A percentile compares a stretch with the other conserved stretches of the same genome.
Evolutionary conservation across 257 asterid genomes (phyloP).

Genomic region (Coffea eugenioides): DNA sequence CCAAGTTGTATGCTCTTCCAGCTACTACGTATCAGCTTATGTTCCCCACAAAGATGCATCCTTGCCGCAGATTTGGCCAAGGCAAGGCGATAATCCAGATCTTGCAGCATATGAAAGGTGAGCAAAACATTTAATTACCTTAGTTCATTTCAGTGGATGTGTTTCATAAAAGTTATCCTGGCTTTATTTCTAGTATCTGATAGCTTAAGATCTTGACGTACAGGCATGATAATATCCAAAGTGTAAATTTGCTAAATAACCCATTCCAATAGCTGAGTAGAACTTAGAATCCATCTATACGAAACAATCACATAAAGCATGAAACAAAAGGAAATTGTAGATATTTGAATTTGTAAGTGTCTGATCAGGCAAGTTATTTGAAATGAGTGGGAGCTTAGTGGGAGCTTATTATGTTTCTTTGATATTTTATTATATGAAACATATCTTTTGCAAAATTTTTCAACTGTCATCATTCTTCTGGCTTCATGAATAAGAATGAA

Average conservation of each 20-base stretch:
- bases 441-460: conserved; percentile 6
- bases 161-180: background rate
- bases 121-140: conserved; percentile 14
- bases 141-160: conserved; percentile 17
- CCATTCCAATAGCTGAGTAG: background rate
- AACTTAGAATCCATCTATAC: background rate
- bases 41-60: conserved; percentile 90
- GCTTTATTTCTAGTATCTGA: background rate
- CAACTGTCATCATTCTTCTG: background rate
- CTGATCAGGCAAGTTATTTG: background rate
- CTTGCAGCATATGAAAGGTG: conserved; percentile 53
- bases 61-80: conserved; percentile 92
- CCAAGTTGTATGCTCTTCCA: conserved; percentile 81
- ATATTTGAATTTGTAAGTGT: background rate
- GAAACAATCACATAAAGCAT: too few relatives aligned
- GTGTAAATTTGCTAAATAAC: too few relatives aligned
- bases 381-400: background rate
- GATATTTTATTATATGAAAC: background rate
- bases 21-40: conserved; percentile 64
- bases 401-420: background rate
- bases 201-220: background rate
- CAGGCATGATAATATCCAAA: background rate
- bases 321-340: too few relatives aligned
- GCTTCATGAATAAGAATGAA: conserved; percentile 6
- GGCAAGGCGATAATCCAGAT: conserved; percentile 50